Conservation (phyloP, 495 filamentous ascomycete species). For the Aspergillus panamensis region DNA sequence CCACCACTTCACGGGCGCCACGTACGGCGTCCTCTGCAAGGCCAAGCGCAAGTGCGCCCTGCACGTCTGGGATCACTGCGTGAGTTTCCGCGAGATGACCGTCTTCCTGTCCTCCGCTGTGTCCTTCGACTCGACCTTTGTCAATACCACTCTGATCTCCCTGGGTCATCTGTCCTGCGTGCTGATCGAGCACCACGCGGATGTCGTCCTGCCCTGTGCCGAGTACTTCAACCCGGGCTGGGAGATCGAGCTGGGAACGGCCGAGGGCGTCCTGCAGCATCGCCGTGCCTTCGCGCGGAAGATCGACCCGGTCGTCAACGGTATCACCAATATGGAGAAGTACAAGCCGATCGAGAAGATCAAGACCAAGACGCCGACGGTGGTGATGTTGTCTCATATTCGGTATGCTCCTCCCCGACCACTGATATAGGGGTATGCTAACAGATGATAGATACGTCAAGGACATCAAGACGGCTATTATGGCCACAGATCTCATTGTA, state of each 20-base stretch:
- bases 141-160: conserved; percentile 32
- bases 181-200: conserved; percentile 57
- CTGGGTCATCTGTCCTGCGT: conserved; percentile 38
- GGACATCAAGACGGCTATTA: conserved; percentile 60
- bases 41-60: conserved; percentile 56
- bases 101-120: conserved; percentile 31
- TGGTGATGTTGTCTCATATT: conserved; percentile 61
- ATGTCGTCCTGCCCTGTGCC: conserved; percentile 61
- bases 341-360: conserved; percentile 56
- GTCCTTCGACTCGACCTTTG: conserved; percentile 51
- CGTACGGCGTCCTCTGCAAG: conserved; percentile 63
- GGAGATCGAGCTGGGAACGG: conserved; percentile 61
- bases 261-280: conserved; percentile 53
- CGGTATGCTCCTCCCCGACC: conserved; percentile 36
- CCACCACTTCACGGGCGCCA: conserved; percentile 59
- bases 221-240: conserved; percentile 67
- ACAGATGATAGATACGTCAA: conserved; percentile 37
- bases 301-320: conserved; percentile 64
- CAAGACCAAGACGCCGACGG: conserved; percentile 52
- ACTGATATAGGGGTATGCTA: conserved; percentile 2
- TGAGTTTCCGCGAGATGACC: conserved; percentile 60
- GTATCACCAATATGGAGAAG: conserved; percentile 60
- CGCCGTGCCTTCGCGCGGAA: conserved; percentile 55
- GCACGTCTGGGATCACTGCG: conserved; percentile 65
- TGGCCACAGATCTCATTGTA: conserved; percentile 60